phyloP scores from a whole-genome alignment of 768 basidiomycete genomes.

The Calocera cornea region DNA sequence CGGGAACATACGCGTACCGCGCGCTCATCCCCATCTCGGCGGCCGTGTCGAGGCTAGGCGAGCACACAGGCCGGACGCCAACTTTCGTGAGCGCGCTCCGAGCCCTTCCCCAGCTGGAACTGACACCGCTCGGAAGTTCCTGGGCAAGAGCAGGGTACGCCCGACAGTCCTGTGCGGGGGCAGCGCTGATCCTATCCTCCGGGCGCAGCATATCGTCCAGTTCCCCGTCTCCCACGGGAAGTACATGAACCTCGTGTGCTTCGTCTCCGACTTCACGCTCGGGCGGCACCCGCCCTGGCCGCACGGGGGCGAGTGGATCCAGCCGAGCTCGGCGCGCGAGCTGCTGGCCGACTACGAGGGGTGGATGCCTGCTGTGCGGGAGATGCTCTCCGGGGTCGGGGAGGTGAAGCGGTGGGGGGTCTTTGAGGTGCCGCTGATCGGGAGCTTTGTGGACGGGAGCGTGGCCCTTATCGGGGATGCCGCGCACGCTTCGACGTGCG shows the following conservation, averaged over 20 bases:
- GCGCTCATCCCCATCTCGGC: background rate
- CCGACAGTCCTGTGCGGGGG: background rate
- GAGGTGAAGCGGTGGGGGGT: conserved; percentile 29
- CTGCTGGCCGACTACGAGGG: background rate
- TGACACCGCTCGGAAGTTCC: background rate
- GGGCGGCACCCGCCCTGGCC: background rate
- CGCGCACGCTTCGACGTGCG: conserved; percentile 20
- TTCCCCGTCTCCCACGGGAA: background rate
- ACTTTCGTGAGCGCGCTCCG: background rate
- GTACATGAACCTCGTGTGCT: background rate
- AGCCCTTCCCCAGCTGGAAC: background rate
- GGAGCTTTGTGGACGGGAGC: conserved; percentile 27
- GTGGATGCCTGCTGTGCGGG: background rate
- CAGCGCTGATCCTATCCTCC: background rate
- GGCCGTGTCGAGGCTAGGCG: background rate
- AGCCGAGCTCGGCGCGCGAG: background rate
- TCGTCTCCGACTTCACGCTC: background rate
- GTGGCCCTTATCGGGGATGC: conserved; percentile 40
- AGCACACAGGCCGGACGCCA: background rate
- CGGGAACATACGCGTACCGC: background rate
- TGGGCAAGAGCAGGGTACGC: background rate
- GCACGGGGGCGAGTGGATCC: background rate
- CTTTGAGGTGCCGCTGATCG: conserved; percentile 30
- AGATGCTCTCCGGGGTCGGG: background rate
- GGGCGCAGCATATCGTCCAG: background rate